phyloP scores from a whole-genome alignment of 495 filamentous ascomycete genomes.

The Annulohypoxylon bovei region DNA sequence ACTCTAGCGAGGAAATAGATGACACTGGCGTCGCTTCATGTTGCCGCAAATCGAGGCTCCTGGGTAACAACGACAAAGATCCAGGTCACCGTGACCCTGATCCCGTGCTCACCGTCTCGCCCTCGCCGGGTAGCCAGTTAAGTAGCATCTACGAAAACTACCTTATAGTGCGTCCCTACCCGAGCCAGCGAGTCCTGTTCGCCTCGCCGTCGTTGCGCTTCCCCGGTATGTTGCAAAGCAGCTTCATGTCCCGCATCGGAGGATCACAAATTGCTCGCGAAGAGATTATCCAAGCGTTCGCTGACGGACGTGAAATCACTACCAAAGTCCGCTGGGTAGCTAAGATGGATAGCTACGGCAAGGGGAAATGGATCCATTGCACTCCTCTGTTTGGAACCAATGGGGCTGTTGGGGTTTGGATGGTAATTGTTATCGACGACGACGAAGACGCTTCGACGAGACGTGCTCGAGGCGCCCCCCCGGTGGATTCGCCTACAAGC shows the following conservation, averaged over 20 bases:
- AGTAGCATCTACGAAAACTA: conserved; percentile 65
- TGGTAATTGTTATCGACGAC: conserved; percentile 70
- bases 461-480: conserved; percentile 35
- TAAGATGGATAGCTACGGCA: conserved; percentile 53
- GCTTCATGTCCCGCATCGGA: conserved; percentile 69
- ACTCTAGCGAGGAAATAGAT: conserved; percentile 56
- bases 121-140: conserved; percentile 43
- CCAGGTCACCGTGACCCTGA: conserved; percentile 12
- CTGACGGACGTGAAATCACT: conserved; percentile 65
- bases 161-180: conserved; percentile 69
- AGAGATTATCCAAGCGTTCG: conserved; percentile 63
- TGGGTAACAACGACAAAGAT: conserved; percentile 48
- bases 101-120: not conserved
- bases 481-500: conserved; percentile 37
- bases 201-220: conserved; percentile 70
- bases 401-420: conserved; percentile 70
- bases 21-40: conserved; percentile 38
- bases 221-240: conserved; percentile 71
- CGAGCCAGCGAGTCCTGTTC: conserved; percentile 71
- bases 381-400: conserved; percentile 68
- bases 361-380: conserved; percentile 69
- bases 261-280: conserved; percentile 62
- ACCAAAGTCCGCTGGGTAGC: conserved; percentile 69
- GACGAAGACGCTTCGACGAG: conserved; percentile 38
- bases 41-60: conserved; percentile 50